Conservation (phyloP, 257 asterid genomes). For the Solanum acaule region DNA sequence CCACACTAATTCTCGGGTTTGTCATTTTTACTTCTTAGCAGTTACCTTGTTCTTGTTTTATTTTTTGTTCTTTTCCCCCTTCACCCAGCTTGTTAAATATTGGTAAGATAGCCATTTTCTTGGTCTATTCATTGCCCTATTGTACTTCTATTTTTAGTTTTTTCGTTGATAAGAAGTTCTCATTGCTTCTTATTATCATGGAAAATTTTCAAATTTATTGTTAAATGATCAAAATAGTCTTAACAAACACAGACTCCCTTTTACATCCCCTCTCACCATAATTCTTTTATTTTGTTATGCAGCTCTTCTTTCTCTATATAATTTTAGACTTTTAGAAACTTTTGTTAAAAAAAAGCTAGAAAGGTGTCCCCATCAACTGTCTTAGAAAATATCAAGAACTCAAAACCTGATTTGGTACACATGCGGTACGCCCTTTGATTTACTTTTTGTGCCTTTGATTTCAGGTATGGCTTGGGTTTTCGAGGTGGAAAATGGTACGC, state of each 20-base stretch:
- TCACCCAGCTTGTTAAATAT: neutral
- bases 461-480: conserved; percentile 83
- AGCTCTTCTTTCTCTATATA: neutral
- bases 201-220: neutral
- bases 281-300: neutral
- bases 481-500: conserved; percentile 78
- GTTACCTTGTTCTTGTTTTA: neutral
- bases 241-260: neutral
- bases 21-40: conserved; percentile 5
- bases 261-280: neutral
- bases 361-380: neutral
- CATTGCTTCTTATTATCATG: neutral
- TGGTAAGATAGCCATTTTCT: neutral
- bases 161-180: neutral
- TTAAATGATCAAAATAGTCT: neutral
- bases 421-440: neutral
- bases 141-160: neutral
- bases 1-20: conserved; percentile 71
- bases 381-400: neutral
- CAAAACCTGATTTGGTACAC: neutral
- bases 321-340: neutral
- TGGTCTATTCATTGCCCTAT: neutral
- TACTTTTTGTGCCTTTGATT: neutral
- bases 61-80: neutral
- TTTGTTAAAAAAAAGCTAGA: neutral